Percentiles rank a stretch among this genome's conserved stretches.
Conservation (phyloP, 1,284 basidiomycete genomes). For the Fereydounia khargensis region DNA sequence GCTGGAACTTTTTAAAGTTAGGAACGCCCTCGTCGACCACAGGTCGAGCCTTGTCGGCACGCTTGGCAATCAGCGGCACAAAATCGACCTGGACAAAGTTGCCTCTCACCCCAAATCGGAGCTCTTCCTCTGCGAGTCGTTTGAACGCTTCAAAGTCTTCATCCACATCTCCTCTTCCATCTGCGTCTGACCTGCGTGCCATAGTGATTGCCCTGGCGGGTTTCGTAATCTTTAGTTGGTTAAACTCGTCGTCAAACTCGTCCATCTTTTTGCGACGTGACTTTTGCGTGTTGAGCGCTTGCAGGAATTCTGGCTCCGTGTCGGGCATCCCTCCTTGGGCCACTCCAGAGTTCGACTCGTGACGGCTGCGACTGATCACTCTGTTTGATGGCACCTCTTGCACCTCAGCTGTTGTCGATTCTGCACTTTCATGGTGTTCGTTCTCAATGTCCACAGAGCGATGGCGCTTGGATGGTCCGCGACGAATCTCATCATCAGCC, state of each 20-base stretch:
- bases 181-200: neutral
- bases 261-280: conserved; percentile 33
- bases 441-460: too few species aligned
- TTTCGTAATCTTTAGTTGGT: conserved; percentile 34
- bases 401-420: too few species aligned
- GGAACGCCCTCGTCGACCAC: conserved; percentile 2
- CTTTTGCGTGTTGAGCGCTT: conserved; percentile 33
- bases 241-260: conserved; percentile 46
- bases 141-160: conserved; percentile 40
- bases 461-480: too few species aligned
- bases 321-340: conserved; percentile 17
- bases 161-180: conserved; percentile 4
- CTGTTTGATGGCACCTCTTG: too few species aligned
- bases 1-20: conserved; percentile 32
- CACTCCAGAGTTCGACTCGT: too few species aligned
- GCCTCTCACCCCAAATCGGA: conserved; percentile 32
- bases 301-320: conserved; percentile 35
- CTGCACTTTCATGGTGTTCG: too few species aligned
- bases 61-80: conserved; percentile 32
- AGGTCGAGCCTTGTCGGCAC: conserved; percentile 2
- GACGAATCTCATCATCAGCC: too few species aligned
- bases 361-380: too few species aligned
- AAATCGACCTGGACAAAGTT: conserved; percentile 53
- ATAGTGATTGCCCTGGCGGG: neutral
- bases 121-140: conserved; percentile 32